Evolutionary conservation across 2,329 filamentous ascomycete species (phyloP), one percentile per base, ranked within the genome.

Genomic region (Geosmithia putterillii): DNA sequence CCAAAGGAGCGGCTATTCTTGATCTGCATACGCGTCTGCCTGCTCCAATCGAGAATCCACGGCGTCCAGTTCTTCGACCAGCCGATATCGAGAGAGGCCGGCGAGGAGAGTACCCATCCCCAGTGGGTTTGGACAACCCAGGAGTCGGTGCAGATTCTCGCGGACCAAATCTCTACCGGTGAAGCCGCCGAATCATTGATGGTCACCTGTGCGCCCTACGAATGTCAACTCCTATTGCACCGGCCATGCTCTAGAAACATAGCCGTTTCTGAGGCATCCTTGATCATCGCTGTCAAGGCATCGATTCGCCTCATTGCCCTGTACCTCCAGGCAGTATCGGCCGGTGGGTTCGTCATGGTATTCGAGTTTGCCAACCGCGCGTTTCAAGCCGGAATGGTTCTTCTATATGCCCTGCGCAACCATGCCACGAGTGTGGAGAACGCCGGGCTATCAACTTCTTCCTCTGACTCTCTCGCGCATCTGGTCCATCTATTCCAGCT

Each of bases 261-360:
- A 18, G 43, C 45, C n/a, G 45, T 46, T 17, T 45, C 45, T 6
- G 39, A 32, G 12, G 18, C 45, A 7, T 48, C 47, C 7, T 32
- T 48, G 7, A 23, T 40, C 32, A 42, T 34, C 7, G 45, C 45
- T 2, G 45, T 34, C 2, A 28, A 17, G 4, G 43, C 38, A 12
- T 40, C 46, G 17, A 46, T 45, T n/a, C 23, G 14, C 3, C 25
- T 42, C 76, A 20, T 41, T 34, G 22, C 28, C 9, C 20, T 25
- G 18, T 42, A 34, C 12, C 9, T 35, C 4, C n/a, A 42, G 10
- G 3, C 14, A 15, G 28, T 21, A 7, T 18, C n/a, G 25, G 40
- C 28, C 14, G 40, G 40, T 10, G 40, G 40, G 4, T n/a, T 36
- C 12, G 17, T 42, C 19, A n/a, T 21, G n/a, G 28, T 25, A 10